Conservation (phyloP, 2,329 filamentous ascomycete genomes). For the Colletotrichum horii region DNA sequence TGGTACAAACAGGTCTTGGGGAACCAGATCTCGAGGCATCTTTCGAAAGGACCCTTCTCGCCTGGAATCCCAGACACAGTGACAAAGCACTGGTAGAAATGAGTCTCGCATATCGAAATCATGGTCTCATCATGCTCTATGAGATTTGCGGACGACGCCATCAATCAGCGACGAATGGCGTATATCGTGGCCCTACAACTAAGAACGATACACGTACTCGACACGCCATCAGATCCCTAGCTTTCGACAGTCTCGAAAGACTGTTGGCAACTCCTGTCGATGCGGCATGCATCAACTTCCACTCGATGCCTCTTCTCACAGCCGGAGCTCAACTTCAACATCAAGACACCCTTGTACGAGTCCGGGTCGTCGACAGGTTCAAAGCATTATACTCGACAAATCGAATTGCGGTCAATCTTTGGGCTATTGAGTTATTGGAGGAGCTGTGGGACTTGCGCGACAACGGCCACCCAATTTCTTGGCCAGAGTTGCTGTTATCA, state of each 20-base stretch:
- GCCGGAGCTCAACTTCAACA: background rate
- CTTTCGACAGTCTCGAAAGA: background rate
- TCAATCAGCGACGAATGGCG: background rate
- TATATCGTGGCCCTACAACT: background rate
- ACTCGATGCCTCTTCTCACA: background rate
- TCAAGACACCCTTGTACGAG: background rate
- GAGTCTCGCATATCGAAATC: background rate
- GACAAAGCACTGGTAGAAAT: background rate
- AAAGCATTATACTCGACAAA: background rate
- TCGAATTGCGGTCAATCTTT: background rate
- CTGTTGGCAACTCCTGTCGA: background rate
- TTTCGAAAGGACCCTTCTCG: background rate
- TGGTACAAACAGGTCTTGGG: background rate
- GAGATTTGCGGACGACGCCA: background rate
- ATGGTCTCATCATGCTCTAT: background rate
- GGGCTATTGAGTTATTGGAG: background rate
- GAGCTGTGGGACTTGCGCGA: background rate
- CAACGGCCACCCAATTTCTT: background rate
- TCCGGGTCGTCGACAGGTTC: background rate
- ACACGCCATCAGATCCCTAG: background rate
- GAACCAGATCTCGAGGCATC: background rate
- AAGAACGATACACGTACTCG: too few species aligned
- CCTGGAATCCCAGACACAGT: background rate
- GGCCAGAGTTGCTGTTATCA: background rate
- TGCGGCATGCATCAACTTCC: background rate